Evolutionary conservation across 2,329 filamentous ascomycete genomes (phyloP), one percentile per base, ranked within the genome.

Genomic region (Davidsoniella australis): DNA sequence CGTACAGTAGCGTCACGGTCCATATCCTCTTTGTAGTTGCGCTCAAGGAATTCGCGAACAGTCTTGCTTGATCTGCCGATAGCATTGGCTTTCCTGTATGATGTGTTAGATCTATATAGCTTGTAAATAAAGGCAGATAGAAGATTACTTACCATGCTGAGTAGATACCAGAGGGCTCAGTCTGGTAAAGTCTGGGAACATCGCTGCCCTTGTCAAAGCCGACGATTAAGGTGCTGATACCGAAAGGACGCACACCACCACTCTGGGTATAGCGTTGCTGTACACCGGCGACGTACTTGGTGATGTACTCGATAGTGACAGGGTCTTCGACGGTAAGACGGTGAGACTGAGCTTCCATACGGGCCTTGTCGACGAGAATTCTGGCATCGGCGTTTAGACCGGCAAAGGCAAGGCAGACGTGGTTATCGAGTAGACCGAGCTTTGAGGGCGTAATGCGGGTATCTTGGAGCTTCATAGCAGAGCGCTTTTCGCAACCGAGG

Each of bases 201-300:
- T 82, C 80, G 72, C 87, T 89, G 58, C 85, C 85, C 58, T 87
- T 85, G 69, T 98, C 91, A 62, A 98, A 98, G n/a, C 91, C 91
- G 55, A 98, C 89, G 58, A 98, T 87, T 63, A 98, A 72, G 39
- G 89, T 96, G 71, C 87, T 95, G 65, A 98, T 95, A 55, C 91
- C 91, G 62, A 98, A 98, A n/a, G 91, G 91, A 61, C 91, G 75
- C 48, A 98, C 91, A 75, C 91, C 91, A 70, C 91, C 91, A 61
- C 87, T 94, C 73, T 98, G 91, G 44, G 91, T 98, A 74, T 98
- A 98, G 66, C 87, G 80, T 73, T 98, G 91, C 73, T 98, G 91
- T 58, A 98, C 91, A 51, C 89, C 85, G 48, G 91, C 91, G 55
- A 98, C 83, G 62, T 96, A 94, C 72, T 98, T 96, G 61, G 91